Conservation (phyloP, 371 early-diverging fungal genomes). For the Mortierella sp. region DNA sequence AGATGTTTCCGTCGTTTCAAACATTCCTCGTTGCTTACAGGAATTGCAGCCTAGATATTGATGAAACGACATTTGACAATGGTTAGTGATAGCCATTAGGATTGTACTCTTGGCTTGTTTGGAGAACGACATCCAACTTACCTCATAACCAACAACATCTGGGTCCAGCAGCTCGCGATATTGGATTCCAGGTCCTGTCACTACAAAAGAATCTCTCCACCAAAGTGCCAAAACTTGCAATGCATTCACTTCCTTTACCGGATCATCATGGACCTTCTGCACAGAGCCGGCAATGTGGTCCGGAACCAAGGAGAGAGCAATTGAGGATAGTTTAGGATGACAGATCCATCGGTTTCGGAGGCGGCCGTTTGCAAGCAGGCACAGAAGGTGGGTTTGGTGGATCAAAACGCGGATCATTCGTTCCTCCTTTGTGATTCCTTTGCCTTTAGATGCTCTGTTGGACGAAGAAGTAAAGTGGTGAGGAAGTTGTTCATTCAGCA, state of each 20-base stretch:
- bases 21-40: conserved; percentile 21
- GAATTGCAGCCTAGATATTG: conserved; percentile 25
- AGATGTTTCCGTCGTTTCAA: conserved; percentile 38
- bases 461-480: background rate
- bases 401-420: conserved; percentile 53
- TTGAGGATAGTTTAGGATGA: conserved; percentile 46
- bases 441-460: conserved; percentile 12
- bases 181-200: conserved; percentile 59
- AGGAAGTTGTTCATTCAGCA: background rate
- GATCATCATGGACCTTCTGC: conserved; percentile 2
- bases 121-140: background rate
- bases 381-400: conserved; percentile 61
- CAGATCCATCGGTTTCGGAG: conserved; percentile 60
- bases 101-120: too few relatives aligned
- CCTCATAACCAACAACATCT: conserved; percentile 32
- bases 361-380: conserved; percentile 55
- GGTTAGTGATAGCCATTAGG: background rate
- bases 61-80: background rate
- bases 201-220: conserved; percentile 65
- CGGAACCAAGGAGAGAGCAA: conserved; percentile 35
- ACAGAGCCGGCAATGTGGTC: conserved; percentile 31
- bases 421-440: conserved; percentile 57
- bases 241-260: conserved; percentile 32
- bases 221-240: conserved; percentile 65
- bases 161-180: conserved; percentile 54